Conservation (phyloP, 805 yeast species). For the Yarrowia sp. region DNA sequence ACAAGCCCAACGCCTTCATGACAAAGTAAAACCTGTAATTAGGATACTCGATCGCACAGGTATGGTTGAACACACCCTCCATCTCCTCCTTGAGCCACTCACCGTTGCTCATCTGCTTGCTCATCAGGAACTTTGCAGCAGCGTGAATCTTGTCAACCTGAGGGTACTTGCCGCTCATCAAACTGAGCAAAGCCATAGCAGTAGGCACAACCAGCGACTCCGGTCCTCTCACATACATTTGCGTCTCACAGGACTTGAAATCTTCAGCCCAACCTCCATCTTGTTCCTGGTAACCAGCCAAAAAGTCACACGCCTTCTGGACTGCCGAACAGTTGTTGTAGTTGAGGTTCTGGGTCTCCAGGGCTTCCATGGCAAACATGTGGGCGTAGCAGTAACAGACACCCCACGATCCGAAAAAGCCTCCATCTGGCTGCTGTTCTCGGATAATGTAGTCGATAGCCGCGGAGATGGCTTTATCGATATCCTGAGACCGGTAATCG, state of each 20-base stretch:
- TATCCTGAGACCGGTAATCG: conserved; percentile 69
- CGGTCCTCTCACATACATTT: conserved; percentile 70
- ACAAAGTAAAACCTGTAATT: conserved; percentile 89
- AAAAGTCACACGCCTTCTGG: conserved; percentile 81
- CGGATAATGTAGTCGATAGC: conserved; percentile 76
- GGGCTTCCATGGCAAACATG: conserved; percentile 97
- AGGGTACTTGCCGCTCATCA: conserved; percentile 83
- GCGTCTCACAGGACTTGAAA: conserved; percentile 87
- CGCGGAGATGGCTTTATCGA: conserved; percentile 69
- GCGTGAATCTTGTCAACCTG: conserved; percentile 62
- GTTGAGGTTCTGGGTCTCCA: conserved; percentile 68
- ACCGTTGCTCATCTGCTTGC: conserved; percentile 74
- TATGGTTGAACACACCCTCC: conserved; percentile 96
- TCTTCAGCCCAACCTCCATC: conserved; percentile 99
- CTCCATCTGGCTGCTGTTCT: conserved; percentile 80
- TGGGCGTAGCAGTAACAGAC: conserved; percentile 94
- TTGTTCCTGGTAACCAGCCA: conserved; percentile 71
- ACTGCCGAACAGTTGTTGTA: conserved; percentile 71
- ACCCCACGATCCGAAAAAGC: conserved; percentile 99
- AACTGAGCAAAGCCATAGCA: conserved; percentile 87
- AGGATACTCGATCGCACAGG: conserved; percentile 94
- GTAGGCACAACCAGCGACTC: conserved; percentile 83
- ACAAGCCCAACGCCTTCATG: conserved; percentile 90
- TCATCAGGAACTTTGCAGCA: conserved; percentile 69
- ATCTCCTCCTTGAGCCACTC: conserved; percentile 85